Conservation (phyloP, 2,329 filamentous ascomycete species). For the Sporothrix brunneoviolacea region DNA sequence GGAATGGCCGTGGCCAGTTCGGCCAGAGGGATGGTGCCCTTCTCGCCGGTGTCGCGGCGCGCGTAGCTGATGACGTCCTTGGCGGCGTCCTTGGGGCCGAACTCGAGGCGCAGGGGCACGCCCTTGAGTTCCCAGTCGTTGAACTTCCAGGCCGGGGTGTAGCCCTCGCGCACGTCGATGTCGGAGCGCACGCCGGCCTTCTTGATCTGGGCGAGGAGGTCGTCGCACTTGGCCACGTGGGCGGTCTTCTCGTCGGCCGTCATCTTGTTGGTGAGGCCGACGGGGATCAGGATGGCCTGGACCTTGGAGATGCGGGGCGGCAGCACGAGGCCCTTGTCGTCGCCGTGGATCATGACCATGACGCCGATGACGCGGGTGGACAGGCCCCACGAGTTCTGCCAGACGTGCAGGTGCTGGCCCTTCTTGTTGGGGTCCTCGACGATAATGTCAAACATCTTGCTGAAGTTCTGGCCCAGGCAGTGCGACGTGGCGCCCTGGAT, state of each 20-base stretch:
- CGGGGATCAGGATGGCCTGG: slow-evolving; percentile 82
- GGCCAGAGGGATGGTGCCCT: slow-evolving; percentile 69
- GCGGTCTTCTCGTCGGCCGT: slow-evolving; percentile 69
- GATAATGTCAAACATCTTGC: slow-evolving; percentile 96
- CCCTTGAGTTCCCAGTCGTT: slow-evolving; percentile 98
- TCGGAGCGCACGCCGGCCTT: slow-evolving; percentile 71
- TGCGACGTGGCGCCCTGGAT: slow-evolving; percentile 96
- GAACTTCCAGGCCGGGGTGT: slow-evolving; percentile 96
- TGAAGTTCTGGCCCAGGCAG: slow-evolving; percentile 94
- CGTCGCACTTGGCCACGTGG: slow-evolving; percentile 69
- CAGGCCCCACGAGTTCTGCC: slow-evolving; percentile 99
- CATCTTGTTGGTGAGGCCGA: slow-evolving; percentile 86
- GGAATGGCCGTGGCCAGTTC: slow-evolving; percentile 69
- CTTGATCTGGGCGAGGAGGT: slow-evolving; percentile 61
- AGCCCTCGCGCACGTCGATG: slow-evolving; percentile 79
- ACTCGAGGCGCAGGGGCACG: slow-evolving; percentile 88
- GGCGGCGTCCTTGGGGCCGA: slow-evolving; percentile 88
- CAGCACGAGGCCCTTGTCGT: slow-evolving; percentile 90
- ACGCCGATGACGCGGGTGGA: slow-evolving; percentile 96
- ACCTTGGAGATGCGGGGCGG: slow-evolving; percentile 83
- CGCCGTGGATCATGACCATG: slow-evolving; percentile 97
- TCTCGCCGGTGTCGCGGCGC: slow-evolving; percentile 80
- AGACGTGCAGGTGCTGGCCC: slow-evolving; percentile 76
- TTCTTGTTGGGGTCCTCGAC: slow-evolving; percentile 86
- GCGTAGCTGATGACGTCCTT: slow-evolving; percentile 78